Evolutionary conservation across 2,329 filamentous ascomycete genomes (phyloP), one percentile per base, ranked within the genome.

Genomic region (Fusarium bulbicola): DNA sequence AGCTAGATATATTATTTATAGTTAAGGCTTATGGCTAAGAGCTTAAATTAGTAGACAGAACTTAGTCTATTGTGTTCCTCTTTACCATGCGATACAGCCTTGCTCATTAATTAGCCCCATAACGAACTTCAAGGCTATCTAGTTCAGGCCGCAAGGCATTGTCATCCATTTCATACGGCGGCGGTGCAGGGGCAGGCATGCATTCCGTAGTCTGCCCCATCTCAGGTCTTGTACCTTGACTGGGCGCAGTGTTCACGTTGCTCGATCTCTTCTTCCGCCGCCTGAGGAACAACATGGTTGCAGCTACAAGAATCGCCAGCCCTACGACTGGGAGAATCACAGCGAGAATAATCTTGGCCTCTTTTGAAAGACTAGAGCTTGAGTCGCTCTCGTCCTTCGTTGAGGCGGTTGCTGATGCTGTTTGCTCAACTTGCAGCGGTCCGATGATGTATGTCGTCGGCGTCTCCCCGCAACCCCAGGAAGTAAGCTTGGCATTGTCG

Each of bases 111-210:
- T 10, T 18, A 24, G 11, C 9, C 21, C 28, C 12, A 24, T 2
- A n/a, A 14, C 46, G 21, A 24, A 50, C 12, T 11, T 50, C 46
- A 7, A 15, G 28, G 8, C 47, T 34, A 1, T 24, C 47, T 4
- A 50, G 12, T 11, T 50, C 47, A 5, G 21, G 16, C 2, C 47
- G 16, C 0, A 50, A 24, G 21, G 5, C 16, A 20, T 24, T 7
- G 3, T 50, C 6, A 7, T 9, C 47, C 6, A 50, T 34, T 21
- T 50, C 47, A 11, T 50, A 50, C 3, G 47, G 30, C 7, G 47
- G 21, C 2, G 13, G 3, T 11, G 15, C 16, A 20, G n/a, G 4
- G 2, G 5, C 3, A 11, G 16, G 8, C 16, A 8, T 12, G 1
- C 1, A 3, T 5, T 12, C 47, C 9, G n/a, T 15, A 15, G 12